phyloP scores from a whole-genome alignment of 2,329 filamentous ascomycete species.

The Neofusicoccum sp. region DNA sequence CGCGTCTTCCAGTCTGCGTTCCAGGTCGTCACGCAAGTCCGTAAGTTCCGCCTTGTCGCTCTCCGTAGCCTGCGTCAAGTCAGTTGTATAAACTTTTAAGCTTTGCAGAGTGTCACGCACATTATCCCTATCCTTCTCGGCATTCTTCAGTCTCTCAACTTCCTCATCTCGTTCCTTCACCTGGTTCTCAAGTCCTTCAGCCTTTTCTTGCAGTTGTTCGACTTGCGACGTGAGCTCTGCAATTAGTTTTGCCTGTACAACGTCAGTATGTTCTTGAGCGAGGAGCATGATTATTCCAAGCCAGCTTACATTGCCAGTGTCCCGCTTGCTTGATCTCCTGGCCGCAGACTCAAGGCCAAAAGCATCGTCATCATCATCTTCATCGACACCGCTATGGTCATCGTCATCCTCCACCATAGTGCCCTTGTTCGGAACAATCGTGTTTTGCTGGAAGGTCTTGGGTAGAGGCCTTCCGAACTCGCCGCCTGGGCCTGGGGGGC shows the following conservation, averaged over 20 bases:
- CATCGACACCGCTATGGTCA: constrained; percentile 58
- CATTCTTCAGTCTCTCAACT: constrained; percentile 58
- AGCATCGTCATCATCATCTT: constrained; percentile 54
- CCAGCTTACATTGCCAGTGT: constrained; percentile 27
- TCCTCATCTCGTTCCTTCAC: constrained; percentile 72
- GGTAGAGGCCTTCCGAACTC: constrained; percentile 75
- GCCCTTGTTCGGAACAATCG: constrained; percentile 95
- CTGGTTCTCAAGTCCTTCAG: constrained; percentile 67
- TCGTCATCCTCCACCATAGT: constrained; percentile 97
- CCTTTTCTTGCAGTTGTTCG: constrained; percentile 68
- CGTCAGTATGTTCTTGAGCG: constrained; percentile 52
- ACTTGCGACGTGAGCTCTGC: constrained; percentile 80
- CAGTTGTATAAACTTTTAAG: neutral
- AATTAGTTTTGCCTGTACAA: constrained; percentile 46
- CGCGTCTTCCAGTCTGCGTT: constrained; percentile 67
- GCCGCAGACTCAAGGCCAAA: constrained; percentile 58
- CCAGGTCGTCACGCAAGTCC: constrained; percentile 64
- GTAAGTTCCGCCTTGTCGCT: constrained; percentile 70
- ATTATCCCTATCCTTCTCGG: constrained; percentile 53
- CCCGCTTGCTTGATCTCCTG: constrained; percentile 32
- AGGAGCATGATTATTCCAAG: neutral
- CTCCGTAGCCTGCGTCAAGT: constrained; percentile 44
- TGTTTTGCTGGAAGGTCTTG: constrained; percentile 92
- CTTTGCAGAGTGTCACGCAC: constrained; percentile 29
- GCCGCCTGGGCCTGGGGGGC: constrained; percentile 46